Base-by-base conservation (phyloP, 1,284 basidiomycete genomes). In the Rhodotorula sp. region DNA sequence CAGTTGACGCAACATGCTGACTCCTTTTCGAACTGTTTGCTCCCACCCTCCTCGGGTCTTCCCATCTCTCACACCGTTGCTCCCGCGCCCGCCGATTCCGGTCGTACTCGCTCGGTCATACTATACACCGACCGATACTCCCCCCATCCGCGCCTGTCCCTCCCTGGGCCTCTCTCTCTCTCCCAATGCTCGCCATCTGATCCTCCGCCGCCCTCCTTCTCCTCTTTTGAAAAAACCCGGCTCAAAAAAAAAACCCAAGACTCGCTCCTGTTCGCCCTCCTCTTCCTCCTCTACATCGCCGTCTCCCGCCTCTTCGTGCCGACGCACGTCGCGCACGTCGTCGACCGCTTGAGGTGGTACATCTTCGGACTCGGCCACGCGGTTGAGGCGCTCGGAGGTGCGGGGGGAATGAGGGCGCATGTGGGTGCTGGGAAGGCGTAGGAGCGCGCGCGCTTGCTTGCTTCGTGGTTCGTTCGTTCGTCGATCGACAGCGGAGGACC, bases 271-370 rank as follows among this genome's bases (percentile, higher is more conserved):
- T 31, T 65, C 57, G 18, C 52, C n/a, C 50, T 59, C 44, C 4
- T 65, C 46, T 8, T 20, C 51, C 16, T 65, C 31, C 4, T 44
- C 24, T 65, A 65, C 51, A 26, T 65, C 48, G 31, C 57, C 58
- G 16, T 54, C 57, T 54, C 57, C 30, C 64, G 51, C 57, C 37
- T 65, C 51, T 40, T 65, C n/a, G 48, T 50, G 5, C 57, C 58
- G 4, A 9, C 64, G 6, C 34, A 26, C 44, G 18, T 59, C 31
- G 24, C 40, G 8, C 34, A 40, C 30, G 5, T 65, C 51, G 58
- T 46, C 9, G 26, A 26, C 13, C 28, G 57, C 13, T 4, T 26
- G n/a, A 24, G n/a, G 30, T 65, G 28, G 30, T 65, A 65, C 58
- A 24, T 65, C 57, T 48, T 31, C 20, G 57, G 64, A 9, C 34